phyloP scores from a whole-genome alignment of 2,329 filamentous ascomycete genomes.

The Torrubiella hemipterigena region DNA sequence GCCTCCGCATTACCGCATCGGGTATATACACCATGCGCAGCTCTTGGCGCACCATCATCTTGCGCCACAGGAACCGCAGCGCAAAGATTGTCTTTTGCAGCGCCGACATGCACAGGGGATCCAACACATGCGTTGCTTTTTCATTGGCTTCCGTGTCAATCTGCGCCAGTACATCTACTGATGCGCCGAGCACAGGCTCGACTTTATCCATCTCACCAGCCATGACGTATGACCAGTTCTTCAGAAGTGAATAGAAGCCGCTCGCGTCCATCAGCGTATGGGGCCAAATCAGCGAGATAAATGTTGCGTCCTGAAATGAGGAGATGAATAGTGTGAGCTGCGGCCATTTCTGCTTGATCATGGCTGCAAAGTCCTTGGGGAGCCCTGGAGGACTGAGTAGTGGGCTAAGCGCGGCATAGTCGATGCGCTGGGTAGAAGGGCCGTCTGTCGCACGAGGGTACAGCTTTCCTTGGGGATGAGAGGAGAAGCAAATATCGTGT shows the following conservation, averaged over 20 bases:
- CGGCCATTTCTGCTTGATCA: slow-evolving; percentile 19
- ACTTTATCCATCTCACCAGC: slow-evolving; percentile 27
- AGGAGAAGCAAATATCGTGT: neutral
- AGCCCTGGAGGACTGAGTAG: neutral
- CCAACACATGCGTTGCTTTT: neutral
- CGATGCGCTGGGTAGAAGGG: neutral
- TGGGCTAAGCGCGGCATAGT: neutral
- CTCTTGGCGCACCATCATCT: neutral
- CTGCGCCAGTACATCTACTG: neutral
- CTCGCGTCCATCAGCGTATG: slow-evolving; percentile 34
- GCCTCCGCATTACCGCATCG: neutral
- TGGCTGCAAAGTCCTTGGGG: neutral
- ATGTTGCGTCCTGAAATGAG: slow-evolving; percentile 32
- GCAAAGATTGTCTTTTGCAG: neutral
- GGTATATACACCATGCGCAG: slow-evolving; percentile 2
- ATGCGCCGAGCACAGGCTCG: slow-evolving; percentile 12
- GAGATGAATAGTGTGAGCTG: slow-evolving; percentile 32
- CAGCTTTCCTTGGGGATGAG: neutral
- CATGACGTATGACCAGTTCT: slow-evolving; percentile 31
- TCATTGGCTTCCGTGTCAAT: neutral
- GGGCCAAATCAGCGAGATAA: slow-evolving; percentile 29
- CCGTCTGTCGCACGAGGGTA: neutral
- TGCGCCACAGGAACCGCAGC: neutral
- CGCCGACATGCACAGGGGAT: neutral
- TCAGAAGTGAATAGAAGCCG: slow-evolving; percentile 25